Base-by-base conservation (phyloP, 75 land plant genomes). In the Gnetum montanum region DNA sequence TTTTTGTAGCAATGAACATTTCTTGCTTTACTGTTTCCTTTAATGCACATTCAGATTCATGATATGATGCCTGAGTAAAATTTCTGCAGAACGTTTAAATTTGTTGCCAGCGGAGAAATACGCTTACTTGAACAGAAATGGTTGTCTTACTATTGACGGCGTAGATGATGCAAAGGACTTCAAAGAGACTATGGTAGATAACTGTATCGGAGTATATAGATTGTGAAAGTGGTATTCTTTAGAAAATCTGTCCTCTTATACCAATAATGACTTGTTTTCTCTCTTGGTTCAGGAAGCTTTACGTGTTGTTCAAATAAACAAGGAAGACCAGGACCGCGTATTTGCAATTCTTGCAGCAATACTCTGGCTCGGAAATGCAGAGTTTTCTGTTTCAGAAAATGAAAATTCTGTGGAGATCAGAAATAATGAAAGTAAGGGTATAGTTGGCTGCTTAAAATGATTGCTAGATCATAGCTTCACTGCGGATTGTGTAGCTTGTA, bases 311-410 rank as follows among this genome's bases (percentile, higher is more conserved):
- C 77, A 78, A 70, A 76, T 91, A 38, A 62, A 70, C 58, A 80
- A 76, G 70, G 85, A 83, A 48, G 85, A 91, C 50, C 92, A 87
- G 67, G 78, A 81, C 38, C 66, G 48, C 52, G 69, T 58, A 36
- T 87, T 91, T 71, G 64, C 64, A 22, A 78, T 91, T 88, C 76
- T 87, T 58, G 82, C 97, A 56, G 93, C 93, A 30, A 76, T 91
- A 4, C 51, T 91, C 31, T 91, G 97, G 97, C 74, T 91, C 47
- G 97, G 97, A 52, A 87, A 91, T 55, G 73, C 87, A 51, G 46
- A 70, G 29, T 91, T 91, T 46, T 54, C 54, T 46, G 78, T 72
- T 16, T 54, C 65, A 47, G 83, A 87, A 63, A 79, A 69, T 68
- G 92, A 84, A 68, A 81, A 84, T 65, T 82, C 86, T 54, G 85